phyloP scores from a whole-genome alignment of 78 protist genomes.

The Dictyostelium firmibasis region DNA sequence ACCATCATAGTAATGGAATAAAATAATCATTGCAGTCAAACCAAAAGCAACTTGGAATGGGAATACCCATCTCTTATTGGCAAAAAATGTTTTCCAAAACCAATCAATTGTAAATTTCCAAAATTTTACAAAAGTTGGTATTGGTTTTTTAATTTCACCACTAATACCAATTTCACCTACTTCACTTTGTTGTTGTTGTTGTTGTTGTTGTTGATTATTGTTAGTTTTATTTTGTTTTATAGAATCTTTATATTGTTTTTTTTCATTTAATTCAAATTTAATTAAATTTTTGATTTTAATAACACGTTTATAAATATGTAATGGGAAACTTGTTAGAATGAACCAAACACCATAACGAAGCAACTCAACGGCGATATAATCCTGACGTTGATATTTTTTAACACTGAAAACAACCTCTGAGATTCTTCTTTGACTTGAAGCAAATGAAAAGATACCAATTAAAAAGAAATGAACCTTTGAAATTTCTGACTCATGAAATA shows the following conservation, averaged over 20 bases:
- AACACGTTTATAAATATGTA: not conserved
- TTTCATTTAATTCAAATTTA: not conserved
- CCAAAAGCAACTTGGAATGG: constrained; percentile 51
- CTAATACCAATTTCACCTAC: not conserved
- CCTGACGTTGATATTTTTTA: not conserved
- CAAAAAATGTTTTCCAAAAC: constrained; percentile 1
- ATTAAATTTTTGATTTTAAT: not conserved
- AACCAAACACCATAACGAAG: constrained; percentile 17
- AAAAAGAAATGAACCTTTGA: constrained; percentile 60
- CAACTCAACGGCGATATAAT: not conserved
- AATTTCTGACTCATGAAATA: constrained; percentile 21
- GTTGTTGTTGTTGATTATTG: not conserved
- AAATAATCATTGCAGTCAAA: not conserved
- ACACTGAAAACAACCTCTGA: not conserved
- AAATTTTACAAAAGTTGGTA: not conserved
- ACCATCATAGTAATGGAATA: constrained; percentile 56
- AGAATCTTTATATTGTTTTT: not conserved
- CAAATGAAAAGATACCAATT: constrained; percentile 45
- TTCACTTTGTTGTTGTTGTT: not conserved
- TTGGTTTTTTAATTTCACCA: not conserved
- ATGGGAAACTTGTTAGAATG: constrained; percentile 24
- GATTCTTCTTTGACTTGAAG: constrained; percentile 1
- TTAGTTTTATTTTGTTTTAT: not conserved
- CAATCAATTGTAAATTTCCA: not conserved
- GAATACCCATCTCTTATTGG: constrained; percentile 51